phyloP scores from a whole-genome alignment of 2,329 filamentous ascomycete genomes.

The Talaromyces verruculosus region DNA sequence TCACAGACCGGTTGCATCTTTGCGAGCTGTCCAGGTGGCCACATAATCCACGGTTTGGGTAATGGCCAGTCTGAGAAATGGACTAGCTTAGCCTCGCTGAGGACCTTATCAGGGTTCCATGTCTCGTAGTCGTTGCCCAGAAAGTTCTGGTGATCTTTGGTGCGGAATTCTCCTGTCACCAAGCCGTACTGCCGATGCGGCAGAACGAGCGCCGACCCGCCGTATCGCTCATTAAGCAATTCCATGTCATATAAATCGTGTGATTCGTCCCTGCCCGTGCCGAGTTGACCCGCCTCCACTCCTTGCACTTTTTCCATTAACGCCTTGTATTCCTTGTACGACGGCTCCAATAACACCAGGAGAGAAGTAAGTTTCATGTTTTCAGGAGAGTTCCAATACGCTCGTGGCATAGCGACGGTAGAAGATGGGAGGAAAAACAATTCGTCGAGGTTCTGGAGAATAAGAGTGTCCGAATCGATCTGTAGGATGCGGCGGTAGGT shows the following conservation, averaged over 20 bases:
- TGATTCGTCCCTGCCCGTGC: slow-evolving; percentile 24
- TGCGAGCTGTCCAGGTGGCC: slow-evolving; percentile 35
- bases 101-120: slow-evolving; percentile 60
- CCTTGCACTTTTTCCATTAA: slow-evolving; percentile 32
- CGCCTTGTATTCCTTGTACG: slow-evolving; percentile 46
- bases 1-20: slow-evolving; percentile 38
- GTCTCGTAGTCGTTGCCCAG: slow-evolving; percentile 51
- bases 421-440: slow-evolving; percentile 65
- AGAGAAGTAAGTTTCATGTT: slow-evolving; percentile 59
- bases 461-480: slow-evolving; percentile 63
- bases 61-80: slow-evolving; percentile 73
- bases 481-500: slow-evolving; percentile 60
- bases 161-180: slow-evolving; percentile 63
- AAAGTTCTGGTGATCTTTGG: slow-evolving; percentile 53
- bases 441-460: slow-evolving; percentile 67
- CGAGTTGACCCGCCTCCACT: slow-evolving; percentile 32
- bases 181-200: slow-evolving; percentile 64
- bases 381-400: slow-evolving; percentile 65
- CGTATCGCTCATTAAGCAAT: slow-evolving; percentile 63
- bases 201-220: slow-evolving; percentile 58
- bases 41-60: slow-evolving; percentile 63
- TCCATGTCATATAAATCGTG: slow-evolving; percentile 62
- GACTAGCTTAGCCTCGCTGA: slow-evolving; percentile 63
- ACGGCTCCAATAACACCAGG: slow-evolving; percentile 63
- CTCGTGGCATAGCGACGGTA: slow-evolving; percentile 66